Base-by-base conservation (phyloP, 2,329 filamentous ascomycete genomes). In the Thielaviopsis musarum region DNA sequence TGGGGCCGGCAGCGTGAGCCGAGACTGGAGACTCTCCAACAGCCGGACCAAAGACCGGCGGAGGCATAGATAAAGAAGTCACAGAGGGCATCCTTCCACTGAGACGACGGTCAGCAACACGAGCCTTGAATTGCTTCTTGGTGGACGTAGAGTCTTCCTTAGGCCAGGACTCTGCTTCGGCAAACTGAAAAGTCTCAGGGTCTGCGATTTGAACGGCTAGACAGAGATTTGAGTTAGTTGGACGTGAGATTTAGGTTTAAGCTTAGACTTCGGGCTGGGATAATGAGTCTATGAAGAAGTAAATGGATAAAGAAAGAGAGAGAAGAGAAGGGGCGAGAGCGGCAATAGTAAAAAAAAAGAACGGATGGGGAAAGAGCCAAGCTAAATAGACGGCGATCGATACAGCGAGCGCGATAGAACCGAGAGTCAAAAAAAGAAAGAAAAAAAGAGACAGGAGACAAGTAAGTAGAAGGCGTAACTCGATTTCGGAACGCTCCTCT, bases 131-230 rank as follows among this genome's bases (percentile, higher is more conserved):
- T 61, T 76, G 74, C 63, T 73, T 75, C 64, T 72, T 74, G 5
- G 60, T 58, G 1, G 66, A 63, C 17, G 67, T 63, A 13, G 69
- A 64, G 26, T 64, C 63, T 22, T 61, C 61, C 28, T 60, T 59
- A 5, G 62, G 58, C 24, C 59, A 59, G 12, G 60, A 53, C 19
- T 62, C 65, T 13, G 61, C 59, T 51, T 66, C 64, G n/a, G 60
- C 60, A 56, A 61, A 61, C 30, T 61, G 60, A 22, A 59, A 58
- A 22, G 56, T 61, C 52, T 55, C 62, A n/a, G 78, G 77, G 64
- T 82, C 79, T 54, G 78, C 75, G 61, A 82, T 82, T 66, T 82
- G 78, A 58, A 82, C 80, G 28, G 59, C 62, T 64, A 52, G 38
- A 24, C n/a, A 48, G 22, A 28, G 13, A 52, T 19, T 21, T 45